phyloP scores from a whole-genome alignment of 768 basidiomycete genomes.

The Gymnopilus junonius region DNA sequence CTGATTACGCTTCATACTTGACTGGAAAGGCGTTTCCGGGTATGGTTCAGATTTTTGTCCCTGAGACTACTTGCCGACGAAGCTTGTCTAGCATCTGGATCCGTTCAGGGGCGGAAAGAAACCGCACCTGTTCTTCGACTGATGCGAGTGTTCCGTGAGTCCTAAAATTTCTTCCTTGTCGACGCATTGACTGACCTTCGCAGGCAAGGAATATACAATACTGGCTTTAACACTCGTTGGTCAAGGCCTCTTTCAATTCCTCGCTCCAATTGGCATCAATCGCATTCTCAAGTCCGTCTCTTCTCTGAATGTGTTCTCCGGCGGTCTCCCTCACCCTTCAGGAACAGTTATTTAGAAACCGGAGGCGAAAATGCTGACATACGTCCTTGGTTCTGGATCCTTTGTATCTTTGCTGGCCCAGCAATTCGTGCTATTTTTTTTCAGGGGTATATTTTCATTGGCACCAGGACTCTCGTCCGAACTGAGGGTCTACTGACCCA shows the following conservation, averaged over 20 bases:
- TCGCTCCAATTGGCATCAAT: conserved; percentile 36
- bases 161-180: background rate
- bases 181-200: background rate
- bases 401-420: conserved; percentile 38
- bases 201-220: conserved; percentile 34
- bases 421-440: conserved; percentile 43
- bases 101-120: conserved; percentile 39
- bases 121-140: conserved; percentile 44
- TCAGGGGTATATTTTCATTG: conserved; percentile 58
- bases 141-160: conserved; percentile 39
- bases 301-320: background rate
- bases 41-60: background rate
- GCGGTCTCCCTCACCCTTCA: background rate
- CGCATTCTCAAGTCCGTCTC: background rate
- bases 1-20: conserved; percentile 42
- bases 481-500: conserved; percentile 48
- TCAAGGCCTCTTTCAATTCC: conserved; percentile 31
- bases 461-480: conserved; percentile 43
- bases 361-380: background rate
- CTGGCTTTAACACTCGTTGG: conserved; percentile 32
- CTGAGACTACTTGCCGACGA: too few relatives aligned
- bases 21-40: conserved; percentile 30
- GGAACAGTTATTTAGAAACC: background rate
- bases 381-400: conserved; percentile 1
- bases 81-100: conserved; percentile 37